phyloP scores from a whole-genome alignment of 805 yeast species.

The Candida boleticola region DNA sequence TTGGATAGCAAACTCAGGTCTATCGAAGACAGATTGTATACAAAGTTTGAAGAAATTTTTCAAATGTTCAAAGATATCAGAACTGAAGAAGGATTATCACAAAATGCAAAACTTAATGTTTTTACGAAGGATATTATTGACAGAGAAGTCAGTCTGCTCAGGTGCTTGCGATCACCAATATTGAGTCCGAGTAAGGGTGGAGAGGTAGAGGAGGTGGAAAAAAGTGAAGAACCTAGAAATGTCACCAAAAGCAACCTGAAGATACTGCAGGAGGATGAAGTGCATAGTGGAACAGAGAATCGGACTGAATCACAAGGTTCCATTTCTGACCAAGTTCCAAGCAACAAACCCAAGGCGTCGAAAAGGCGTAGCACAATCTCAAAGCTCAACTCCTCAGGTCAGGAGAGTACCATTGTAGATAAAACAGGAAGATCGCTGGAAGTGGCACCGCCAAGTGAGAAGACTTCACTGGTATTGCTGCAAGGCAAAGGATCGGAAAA shows the following conservation, averaged over 20 bases:
- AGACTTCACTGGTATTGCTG: not conserved
- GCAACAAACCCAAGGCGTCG: not conserved
- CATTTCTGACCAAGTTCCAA: not conserved
- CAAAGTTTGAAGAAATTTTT: conserved; percentile 45
- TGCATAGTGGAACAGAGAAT: too few species aligned
- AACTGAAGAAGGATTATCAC: conserved; percentile 36
- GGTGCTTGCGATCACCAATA: too few species aligned
- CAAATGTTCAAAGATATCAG: conserved; percentile 42
- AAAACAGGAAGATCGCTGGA: too few species aligned
- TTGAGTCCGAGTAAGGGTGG: too few species aligned
- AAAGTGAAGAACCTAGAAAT: not conserved
- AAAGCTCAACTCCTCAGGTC: not conserved
- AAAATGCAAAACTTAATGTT: conserved; percentile 16
- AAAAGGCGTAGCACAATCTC: not conserved
- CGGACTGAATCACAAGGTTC: too few species aligned
- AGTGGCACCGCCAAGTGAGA: not conserved
- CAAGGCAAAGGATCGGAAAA: not conserved
- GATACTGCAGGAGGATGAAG: not conserved
- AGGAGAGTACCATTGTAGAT: not conserved
- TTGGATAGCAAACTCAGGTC: conserved; percentile 34
- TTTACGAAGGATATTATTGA: conserved; percentile 2
- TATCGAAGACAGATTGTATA: conserved; percentile 41
- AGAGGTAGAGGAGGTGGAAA: not conserved
- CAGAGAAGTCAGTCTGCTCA: too few species aligned
- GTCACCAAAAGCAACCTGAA: not conserved